A percentile compares a stretch with the other conserved stretches of the same genome.
phyloP scores from a whole-genome alignment of 2,329 filamentous ascomycete genomes.

The Apiospora rasikravindrae region DNA sequence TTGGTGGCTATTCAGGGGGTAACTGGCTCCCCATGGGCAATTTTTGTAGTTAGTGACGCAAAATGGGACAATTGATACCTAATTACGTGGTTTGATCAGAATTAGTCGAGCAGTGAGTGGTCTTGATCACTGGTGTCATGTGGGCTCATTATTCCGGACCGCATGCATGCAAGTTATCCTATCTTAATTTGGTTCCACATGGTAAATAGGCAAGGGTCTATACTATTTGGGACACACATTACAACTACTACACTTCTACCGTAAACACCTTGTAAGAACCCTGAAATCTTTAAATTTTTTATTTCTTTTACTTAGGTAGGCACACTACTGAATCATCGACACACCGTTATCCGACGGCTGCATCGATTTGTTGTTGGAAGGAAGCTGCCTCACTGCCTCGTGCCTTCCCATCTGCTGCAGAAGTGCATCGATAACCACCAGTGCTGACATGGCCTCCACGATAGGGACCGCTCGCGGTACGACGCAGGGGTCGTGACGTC shows the following conservation, averaged over 20 bases:
- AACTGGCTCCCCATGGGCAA: no score
- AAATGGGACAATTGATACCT: no score
- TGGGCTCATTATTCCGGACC: no score
- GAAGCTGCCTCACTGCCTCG: conserved; percentile 51
- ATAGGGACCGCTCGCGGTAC: conserved; percentile 87
- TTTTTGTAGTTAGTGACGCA: no score
- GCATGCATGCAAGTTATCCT: no score
- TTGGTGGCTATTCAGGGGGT: no score
- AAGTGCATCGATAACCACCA: conserved; percentile 86
- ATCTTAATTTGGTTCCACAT: no score
- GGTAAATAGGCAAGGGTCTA: background rate
- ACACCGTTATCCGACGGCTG: conserved; percentile 38
- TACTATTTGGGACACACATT: background rate
- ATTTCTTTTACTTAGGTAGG: background rate
- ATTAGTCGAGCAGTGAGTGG: no score
- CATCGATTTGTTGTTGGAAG: conserved; percentile 43
- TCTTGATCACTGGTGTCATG: no score
- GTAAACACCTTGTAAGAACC: background rate
- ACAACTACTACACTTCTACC: background rate
- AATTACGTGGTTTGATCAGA: no score
- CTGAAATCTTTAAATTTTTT: background rate
- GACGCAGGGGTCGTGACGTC: conserved; percentile 91
- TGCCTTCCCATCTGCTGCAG: conserved; percentile 76
- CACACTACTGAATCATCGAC: conserved; percentile 26
- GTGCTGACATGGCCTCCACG: conserved; percentile 87